Conservation (phyloP, 2,329 filamentous ascomycete genomes). For the Meredithiella fracta region DNA sequence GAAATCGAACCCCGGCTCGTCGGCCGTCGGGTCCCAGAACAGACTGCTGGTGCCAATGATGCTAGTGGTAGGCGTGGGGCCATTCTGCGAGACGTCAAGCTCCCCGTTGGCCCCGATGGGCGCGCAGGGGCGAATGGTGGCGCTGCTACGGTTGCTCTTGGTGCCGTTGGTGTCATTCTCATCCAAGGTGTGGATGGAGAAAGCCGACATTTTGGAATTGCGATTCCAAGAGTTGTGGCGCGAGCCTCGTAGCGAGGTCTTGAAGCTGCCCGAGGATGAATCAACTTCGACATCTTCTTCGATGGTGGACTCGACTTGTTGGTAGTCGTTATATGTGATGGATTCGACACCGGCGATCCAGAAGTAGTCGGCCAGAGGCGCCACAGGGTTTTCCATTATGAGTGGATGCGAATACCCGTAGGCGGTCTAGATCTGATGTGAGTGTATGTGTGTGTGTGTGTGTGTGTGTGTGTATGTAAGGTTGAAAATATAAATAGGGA, state of each 20-base stretch:
- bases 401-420: not conserved
- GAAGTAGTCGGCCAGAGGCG: constrained; percentile 57
- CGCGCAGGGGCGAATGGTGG: constrained; percentile 39
- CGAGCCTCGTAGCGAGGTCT: constrained; percentile 37
- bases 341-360: constrained; percentile 59
- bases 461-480: not conserved
- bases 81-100: not conserved
- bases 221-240: constrained; percentile 44
- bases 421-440: not conserved
- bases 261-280: constrained; percentile 20
- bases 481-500: not conserved
- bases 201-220: constrained; percentile 37
- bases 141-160: constrained; percentile 48
- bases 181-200: constrained; percentile 39
- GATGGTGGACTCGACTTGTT: constrained; percentile 38
- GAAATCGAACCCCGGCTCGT: constrained; percentile 59
- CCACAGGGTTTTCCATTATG: constrained; percentile 42
- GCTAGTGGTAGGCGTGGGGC: constrained; percentile 15
- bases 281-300: constrained; percentile 41
- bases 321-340: constrained; percentile 42
- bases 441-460: not conserved
- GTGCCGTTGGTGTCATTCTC: constrained; percentile 39
- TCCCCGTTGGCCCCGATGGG: constrained; percentile 14
- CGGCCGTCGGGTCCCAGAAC: constrained; percentile 21
- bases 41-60: constrained; percentile 22